Conservation (phyloP, 257 asterid species). For the Forsythia viridissima region DNA sequence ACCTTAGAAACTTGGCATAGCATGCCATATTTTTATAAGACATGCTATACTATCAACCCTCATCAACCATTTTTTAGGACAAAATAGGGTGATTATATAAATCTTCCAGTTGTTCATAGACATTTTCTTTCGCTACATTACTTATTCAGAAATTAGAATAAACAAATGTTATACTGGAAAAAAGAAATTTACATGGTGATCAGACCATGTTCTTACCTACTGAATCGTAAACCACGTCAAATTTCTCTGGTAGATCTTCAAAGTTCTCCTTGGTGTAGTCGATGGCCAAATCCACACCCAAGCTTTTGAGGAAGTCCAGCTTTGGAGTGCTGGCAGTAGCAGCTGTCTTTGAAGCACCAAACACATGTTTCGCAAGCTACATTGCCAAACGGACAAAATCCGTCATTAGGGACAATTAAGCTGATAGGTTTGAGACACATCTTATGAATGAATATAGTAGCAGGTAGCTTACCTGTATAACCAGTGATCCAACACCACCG, state of each 20-base stretch:
- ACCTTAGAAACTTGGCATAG: no score
- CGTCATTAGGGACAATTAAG: neutral
- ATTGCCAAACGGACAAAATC: neutral
- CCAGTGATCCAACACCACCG: constrained; percentile 93
- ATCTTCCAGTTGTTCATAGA: no score
- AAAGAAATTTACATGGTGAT: neutral
- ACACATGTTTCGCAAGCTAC: constrained; percentile 86
- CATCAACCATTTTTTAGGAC: neutral
- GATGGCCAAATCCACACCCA: constrained; percentile 79
- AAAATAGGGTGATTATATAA: no score
- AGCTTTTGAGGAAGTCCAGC: constrained; percentile 63
- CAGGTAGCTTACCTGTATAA: constrained; percentile 60
- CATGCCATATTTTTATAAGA: no score
- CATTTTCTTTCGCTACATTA: no score
- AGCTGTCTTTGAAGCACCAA: constrained; percentile 88
- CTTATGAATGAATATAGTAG: no score
- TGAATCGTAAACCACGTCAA: constrained; percentile 74
- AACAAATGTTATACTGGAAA: neutral
- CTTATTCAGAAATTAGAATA: no score
- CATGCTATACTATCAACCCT: no score
- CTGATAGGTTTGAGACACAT: no score
- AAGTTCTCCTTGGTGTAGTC: constrained; percentile 87
- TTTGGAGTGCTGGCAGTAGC: constrained; percentile 79
- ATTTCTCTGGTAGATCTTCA: constrained; percentile 71
- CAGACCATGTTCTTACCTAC: constrained; percentile 59